Evolutionary conservation across 2,329 filamentous ascomycete genomes (phyloP).

Genomic region (Reticulascus tulasneorum): DNA sequence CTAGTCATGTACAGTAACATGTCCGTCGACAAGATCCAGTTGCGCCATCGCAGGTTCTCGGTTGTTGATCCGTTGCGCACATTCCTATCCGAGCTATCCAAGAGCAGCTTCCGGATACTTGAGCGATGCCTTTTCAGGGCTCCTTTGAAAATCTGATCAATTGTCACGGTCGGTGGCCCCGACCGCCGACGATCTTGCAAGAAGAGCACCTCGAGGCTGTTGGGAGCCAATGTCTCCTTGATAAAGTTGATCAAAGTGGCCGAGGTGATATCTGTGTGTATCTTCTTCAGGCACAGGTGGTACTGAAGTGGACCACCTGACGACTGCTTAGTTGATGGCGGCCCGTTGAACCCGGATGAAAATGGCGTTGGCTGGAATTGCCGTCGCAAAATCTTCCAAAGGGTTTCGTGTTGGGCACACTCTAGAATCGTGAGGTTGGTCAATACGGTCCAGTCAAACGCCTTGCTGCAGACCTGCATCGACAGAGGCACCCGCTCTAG

Average conservation of each 20-base stretch:
- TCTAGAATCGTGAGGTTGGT: slow-evolving; percentile 70
- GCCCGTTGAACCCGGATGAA: too few species aligned
- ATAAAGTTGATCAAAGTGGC: slow-evolving; percentile 67
- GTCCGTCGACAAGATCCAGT: slow-evolving; percentile 69
- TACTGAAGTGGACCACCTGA: too few species aligned
- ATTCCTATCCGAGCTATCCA: slow-evolving; percentile 61
- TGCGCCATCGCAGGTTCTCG: slow-evolving; percentile 51
- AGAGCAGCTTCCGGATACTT: slow-evolving; percentile 68
- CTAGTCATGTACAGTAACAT: slow-evolving; percentile 71
- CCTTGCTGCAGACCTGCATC: slow-evolving; percentile 63
- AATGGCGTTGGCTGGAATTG: slow-evolving; percentile 48
- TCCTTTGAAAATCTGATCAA: slow-evolving; percentile 68
- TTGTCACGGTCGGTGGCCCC: slow-evolving; percentile 49
- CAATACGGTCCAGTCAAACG: slow-evolving; percentile 70
- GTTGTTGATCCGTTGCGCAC: slow-evolving; percentile 22
- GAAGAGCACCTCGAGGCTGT: slow-evolving; percentile 75
- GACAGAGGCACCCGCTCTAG: slow-evolving; percentile 73
- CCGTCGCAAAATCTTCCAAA: slow-evolving; percentile 70
- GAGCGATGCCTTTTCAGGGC: slow-evolving; percentile 65
- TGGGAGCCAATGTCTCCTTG: slow-evolving; percentile 72
- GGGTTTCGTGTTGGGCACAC: slow-evolving; percentile 66
- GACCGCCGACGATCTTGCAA: slow-evolving; percentile 61
- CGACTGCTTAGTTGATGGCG: slow-evolving; percentile 13
- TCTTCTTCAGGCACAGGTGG: slow-evolving; percentile 63
- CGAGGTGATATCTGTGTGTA: slow-evolving; percentile 72